phyloP scores from a whole-genome alignment of 192 early-diverging fungal genomes.

The Mortierella hygrophila region DNA sequence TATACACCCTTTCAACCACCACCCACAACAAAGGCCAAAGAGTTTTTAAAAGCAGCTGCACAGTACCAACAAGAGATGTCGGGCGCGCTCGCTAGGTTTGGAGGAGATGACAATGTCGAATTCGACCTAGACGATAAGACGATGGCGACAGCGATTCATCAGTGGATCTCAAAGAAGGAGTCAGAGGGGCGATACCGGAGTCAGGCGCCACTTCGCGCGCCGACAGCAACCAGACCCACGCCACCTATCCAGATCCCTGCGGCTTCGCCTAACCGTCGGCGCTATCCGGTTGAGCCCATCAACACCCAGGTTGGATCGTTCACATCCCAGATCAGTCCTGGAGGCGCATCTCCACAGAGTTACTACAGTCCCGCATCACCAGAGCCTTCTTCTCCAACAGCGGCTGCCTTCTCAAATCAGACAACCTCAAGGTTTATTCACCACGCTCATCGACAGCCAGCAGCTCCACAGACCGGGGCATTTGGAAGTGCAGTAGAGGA shows the following conservation, averaged over 20 bases:
- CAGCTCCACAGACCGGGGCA: conserved; percentile 43
- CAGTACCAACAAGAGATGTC: conserved; percentile 49
- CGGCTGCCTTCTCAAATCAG: conserved; percentile 14
- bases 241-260: conserved; percentile 35
- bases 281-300: conserved; percentile 22
- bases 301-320: conserved; percentile 41
- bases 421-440: conserved; percentile 40
- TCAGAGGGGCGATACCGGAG: conserved; percentile 15
- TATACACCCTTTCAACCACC: conserved; percentile 58
- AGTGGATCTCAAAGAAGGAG: conserved; percentile 52
- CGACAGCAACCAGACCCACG: conserved; percentile 14
- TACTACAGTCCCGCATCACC: conserved; percentile 13
- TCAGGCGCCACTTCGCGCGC: conserved; percentile 3
- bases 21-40: conserved; percentile 48
- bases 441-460: conserved; percentile 49
- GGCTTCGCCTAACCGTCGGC: conserved; percentile 16
- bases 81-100: conserved; percentile 23
- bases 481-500: conserved; percentile 47
- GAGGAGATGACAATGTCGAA: conserved; percentile 37
- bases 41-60: conserved; percentile 49
- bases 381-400: conserved; percentile 22
- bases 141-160: conserved; percentile 49
- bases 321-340: conserved; percentile 35
- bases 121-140: conserved; percentile 47
- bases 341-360: conserved; percentile 24